Evolutionary conservation across 345 rosid genomes (phyloP).

Genomic region (Chamaenerion angustifolium): DNA sequence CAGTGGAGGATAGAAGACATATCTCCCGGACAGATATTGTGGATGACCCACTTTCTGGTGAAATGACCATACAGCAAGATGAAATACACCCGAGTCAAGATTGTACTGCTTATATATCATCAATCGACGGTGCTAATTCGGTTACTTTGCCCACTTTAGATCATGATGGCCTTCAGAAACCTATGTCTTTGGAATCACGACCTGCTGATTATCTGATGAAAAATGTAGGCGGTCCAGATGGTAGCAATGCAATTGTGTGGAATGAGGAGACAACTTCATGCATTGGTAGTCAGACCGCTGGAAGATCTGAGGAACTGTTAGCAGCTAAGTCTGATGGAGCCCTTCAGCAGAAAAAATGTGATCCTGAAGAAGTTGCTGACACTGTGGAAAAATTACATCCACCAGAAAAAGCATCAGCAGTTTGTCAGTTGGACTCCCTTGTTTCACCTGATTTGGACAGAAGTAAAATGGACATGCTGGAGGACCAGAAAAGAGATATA

Average conservation of each 20-base stretch:
- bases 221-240: conserved; percentile 26
- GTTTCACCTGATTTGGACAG: not conserved
- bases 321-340: conserved; percentile 13
- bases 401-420: conserved; percentile 12
- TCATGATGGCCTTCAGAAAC: conserved; percentile 13
- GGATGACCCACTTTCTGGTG: conserved; percentile 15
- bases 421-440: conserved; percentile 12
- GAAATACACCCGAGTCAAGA: conserved; percentile 3
- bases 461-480: not conserved
- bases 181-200: conserved; percentile 5
- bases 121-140: not conserved
- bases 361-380: conserved; percentile 14
- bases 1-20: conserved; percentile 20
- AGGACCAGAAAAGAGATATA: conserved; percentile 1
- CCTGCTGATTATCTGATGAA: conserved; percentile 13
- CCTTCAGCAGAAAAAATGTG: conserved; percentile 15
- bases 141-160: not conserved
- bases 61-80: conserved; percentile 16
- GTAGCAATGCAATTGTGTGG: conserved; percentile 10
- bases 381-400: conserved; percentile 12
- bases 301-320: conserved; percentile 3
- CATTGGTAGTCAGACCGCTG: conserved; percentile 14
- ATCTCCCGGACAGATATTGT: conserved; percentile 6
- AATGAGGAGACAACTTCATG: conserved; percentile 6
- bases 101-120: not conserved